These are phyloP conservation scores for Paraphoma sp. DNA, from an alignment of 2,329 filamentous ascomycete genomes.

Conservation along the genomic window DNA sequence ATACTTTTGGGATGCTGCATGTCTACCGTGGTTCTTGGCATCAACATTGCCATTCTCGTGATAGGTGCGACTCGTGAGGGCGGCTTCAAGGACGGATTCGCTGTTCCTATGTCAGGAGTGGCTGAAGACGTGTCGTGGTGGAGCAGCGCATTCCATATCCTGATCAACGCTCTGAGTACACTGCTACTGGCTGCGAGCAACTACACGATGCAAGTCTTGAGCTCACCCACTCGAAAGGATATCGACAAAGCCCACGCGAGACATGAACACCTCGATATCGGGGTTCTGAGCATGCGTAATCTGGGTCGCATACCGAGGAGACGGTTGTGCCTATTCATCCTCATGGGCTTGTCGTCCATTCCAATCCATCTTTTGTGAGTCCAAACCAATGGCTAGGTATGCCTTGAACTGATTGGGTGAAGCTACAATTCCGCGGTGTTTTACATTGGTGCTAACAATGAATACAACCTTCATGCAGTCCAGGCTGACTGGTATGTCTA, in stretches of 20 bases:
- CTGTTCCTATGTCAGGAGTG: not conserved
- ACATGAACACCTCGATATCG: conserved; percentile 49
- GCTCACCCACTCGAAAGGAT: conserved; percentile 27
- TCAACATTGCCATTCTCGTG: conserved; percentile 15
- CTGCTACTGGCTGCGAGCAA: conserved; percentile 26
- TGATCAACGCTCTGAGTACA: conserved; percentile 56
- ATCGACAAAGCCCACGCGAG: conserved; percentile 27
- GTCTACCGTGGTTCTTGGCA: conserved; percentile 17
- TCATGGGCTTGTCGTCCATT: conserved; percentile 35
- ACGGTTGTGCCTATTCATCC: conserved; percentile 8
- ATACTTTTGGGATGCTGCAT: conserved; percentile 18
- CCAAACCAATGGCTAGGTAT: not conserved
- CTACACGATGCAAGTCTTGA: conserved; percentile 35
- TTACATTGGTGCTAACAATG: conserved; percentile 14
- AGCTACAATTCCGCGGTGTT: conserved; percentile 34
- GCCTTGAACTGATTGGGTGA: not conserved
- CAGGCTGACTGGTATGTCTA: not conserved
- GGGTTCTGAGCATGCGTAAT: conserved; percentile 53
- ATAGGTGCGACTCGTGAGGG: not conserved
- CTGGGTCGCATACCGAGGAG: conserved; percentile 17
- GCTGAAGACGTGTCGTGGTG: conserved; percentile 3
- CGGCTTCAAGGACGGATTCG: conserved; percentile 3
- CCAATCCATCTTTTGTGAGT: conserved; percentile 48
- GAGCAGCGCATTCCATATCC: conserved; percentile 49
- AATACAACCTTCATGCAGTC: conserved; percentile 17